Conservation (phyloP, 2,329 filamentous ascomycete genomes). For the Lachnellula cervina region DNA sequence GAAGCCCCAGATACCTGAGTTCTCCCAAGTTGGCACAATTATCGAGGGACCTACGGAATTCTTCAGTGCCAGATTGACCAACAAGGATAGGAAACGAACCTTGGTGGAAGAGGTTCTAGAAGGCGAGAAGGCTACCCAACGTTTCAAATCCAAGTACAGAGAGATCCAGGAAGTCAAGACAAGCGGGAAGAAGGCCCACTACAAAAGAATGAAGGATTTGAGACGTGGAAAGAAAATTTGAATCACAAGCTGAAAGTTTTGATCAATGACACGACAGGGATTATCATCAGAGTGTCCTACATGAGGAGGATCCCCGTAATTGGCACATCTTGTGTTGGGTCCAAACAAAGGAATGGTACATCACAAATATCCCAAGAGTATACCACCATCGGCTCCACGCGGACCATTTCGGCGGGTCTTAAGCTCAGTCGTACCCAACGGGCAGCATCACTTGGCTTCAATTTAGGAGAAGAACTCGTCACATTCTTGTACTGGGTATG, state of each 20-base stretch:
- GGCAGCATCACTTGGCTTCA: too few species aligned
- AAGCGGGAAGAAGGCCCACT: constrained; percentile 85
- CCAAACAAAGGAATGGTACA: too few species aligned
- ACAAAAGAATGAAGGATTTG: constrained; percentile 66
- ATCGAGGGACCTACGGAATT: constrained; percentile 86
- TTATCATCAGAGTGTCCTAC: background rate
- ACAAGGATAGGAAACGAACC: constrained; percentile 82
- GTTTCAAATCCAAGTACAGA: constrained; percentile 83
- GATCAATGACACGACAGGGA: background rate
- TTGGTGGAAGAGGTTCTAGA: constrained; percentile 81
- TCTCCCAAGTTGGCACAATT: constrained; percentile 83
- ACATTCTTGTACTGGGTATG: too few species aligned
- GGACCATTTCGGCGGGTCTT: too few species aligned
- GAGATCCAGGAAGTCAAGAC: constrained; percentile 78
- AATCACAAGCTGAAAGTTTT: background rate
- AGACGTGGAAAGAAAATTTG: constrained; percentile 16
- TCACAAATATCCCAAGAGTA: too few species aligned
- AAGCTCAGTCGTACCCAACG: too few species aligned
- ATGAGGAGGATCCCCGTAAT: too few species aligned
- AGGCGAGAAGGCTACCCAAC: constrained; percentile 57
- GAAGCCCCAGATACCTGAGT: constrained; percentile 67
- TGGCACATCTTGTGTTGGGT: too few species aligned
- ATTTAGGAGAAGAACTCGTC: too few species aligned
- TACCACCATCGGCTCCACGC: too few species aligned
- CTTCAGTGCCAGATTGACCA: constrained; percentile 72